phyloP scores from a whole-genome alignment of 805 yeast genomes.

The Wickerhamiella kurtzmanii region DNA sequence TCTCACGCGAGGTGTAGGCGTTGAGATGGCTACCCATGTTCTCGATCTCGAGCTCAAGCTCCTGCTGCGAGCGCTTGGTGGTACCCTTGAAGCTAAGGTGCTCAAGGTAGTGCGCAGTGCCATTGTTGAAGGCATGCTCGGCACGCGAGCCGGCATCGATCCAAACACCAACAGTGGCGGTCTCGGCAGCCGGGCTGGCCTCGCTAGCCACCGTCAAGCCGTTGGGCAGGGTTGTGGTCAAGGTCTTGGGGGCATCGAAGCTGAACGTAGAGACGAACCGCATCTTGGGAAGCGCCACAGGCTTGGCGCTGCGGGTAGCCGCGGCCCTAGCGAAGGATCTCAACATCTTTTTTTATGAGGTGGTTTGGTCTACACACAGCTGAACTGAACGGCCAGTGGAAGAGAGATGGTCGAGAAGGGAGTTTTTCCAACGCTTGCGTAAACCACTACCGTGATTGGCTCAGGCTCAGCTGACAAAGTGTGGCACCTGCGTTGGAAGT shows the following conservation, averaged over 20 bases:
- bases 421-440: background rate
- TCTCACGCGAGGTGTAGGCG: constrained; percentile 97
- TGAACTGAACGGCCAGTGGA: background rate
- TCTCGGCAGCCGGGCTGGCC: constrained; percentile 66
- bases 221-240: constrained; percentile 66
- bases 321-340: constrained; percentile 10
- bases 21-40: constrained; percentile 93
- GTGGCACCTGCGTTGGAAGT: background rate
- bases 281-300: background rate
- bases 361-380: too few relatives aligned
- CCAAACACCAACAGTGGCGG: constrained; percentile 98
- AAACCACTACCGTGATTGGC: background rate
- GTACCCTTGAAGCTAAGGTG: constrained; percentile 97
- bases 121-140: constrained; percentile 69
- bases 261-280: constrained; percentile 19
- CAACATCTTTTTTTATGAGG: constrained; percentile 14
- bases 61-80: constrained; percentile 58
- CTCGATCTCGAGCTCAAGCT: constrained; percentile 85
- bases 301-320: background rate
- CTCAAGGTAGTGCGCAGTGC: constrained; percentile 95
- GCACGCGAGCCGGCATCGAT: constrained; percentile 98
- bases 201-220: constrained; percentile 94
- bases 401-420: background rate
- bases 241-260: constrained; percentile 32
- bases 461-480: background rate